phyloP scores from a whole-genome alignment of 345 rosid genomes.

The Populus pruinosa region DNA sequence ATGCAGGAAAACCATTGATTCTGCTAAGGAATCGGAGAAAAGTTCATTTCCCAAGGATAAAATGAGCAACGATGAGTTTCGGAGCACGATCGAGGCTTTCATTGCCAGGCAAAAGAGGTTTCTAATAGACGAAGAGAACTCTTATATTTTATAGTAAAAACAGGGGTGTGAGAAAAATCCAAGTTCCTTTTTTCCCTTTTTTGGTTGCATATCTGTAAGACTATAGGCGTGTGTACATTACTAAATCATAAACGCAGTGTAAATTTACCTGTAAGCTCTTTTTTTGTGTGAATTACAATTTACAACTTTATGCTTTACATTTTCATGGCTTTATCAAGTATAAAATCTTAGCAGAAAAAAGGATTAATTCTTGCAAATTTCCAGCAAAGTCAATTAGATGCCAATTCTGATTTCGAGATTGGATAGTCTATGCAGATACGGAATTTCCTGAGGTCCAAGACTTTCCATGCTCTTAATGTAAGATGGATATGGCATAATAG shows the following conservation, averaged over 20 bases:
- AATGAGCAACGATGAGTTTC: slow-evolving; percentile 77
- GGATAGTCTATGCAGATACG: background rate
- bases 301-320: background rate
- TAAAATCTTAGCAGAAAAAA: background rate
- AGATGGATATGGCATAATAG: background rate
- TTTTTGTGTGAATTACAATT: background rate
- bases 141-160: slow-evolving; percentile 10
- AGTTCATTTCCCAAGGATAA: slow-evolving; percentile 42
- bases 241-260: slow-evolving; percentile 13
- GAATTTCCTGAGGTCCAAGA: background rate
- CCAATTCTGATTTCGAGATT: background rate
- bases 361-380: background rate
- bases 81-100: slow-evolving; percentile 59
- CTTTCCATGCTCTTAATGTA: background rate
- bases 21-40: slow-evolving; percentile 25
- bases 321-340: background rate
- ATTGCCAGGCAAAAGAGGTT: slow-evolving; percentile 76
- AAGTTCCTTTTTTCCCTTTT: too few relatives aligned
- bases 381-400: background rate
- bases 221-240: slow-evolving; percentile 18
- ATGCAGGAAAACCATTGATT: slow-evolving; percentile 26
- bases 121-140: slow-evolving; percentile 57
- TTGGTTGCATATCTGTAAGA: background rate
- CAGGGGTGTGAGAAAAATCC: background rate
- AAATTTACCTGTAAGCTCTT: background rate